Evolutionary conservation across 2,329 filamentous ascomycete genomes (phyloP).

Genomic region (Cordyceps cateniannulata): DNA sequence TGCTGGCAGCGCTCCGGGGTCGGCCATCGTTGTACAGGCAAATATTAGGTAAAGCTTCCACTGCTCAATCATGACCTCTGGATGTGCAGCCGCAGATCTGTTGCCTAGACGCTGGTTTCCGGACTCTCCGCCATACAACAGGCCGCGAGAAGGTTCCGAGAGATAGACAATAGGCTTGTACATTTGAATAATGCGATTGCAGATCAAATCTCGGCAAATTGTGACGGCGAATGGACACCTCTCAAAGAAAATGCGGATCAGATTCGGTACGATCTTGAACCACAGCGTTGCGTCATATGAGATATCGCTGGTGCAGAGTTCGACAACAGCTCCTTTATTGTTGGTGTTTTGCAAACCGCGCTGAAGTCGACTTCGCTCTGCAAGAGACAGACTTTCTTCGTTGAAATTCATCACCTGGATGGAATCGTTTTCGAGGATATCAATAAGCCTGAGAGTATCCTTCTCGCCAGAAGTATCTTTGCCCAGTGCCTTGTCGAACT

Average conservation of each 20-base stretch:
- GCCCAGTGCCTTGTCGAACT: constrained; percentile 85
- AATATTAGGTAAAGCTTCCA: constrained; percentile 98
- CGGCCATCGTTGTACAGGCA: constrained; percentile 89
- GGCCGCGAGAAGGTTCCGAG: constrained; percentile 64
- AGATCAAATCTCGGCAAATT: constrained; percentile 84
- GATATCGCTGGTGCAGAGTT: constrained; percentile 90
- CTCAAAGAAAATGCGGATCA: constrained; percentile 85
- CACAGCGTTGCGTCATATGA: constrained; percentile 92
- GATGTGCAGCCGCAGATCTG: constrained; percentile 62
- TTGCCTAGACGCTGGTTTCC: constrained; percentile 44
- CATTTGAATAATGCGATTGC: constrained; percentile 87
- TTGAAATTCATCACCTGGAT: constrained; percentile 86
- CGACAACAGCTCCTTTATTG: constrained; percentile 78
- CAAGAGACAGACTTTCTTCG: constrained; percentile 83
- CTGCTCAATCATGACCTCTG: constrained; percentile 87
- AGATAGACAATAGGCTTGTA: constrained; percentile 75
- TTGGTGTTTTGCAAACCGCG: constrained; percentile 81
- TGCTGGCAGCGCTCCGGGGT: constrained; percentile 55
- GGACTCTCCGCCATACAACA: constrained; percentile 56
- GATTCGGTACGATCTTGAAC: constrained; percentile 97
- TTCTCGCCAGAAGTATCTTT: constrained; percentile 54
- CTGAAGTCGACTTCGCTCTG: constrained; percentile 86
- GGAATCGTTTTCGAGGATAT: constrained; percentile 86
- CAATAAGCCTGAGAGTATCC: constrained; percentile 70
- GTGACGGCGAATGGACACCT: constrained; percentile 88